Conservation (phyloP, 2,329 filamentous ascomycete species). For the Pseudohalonectria lignicola region DNA sequence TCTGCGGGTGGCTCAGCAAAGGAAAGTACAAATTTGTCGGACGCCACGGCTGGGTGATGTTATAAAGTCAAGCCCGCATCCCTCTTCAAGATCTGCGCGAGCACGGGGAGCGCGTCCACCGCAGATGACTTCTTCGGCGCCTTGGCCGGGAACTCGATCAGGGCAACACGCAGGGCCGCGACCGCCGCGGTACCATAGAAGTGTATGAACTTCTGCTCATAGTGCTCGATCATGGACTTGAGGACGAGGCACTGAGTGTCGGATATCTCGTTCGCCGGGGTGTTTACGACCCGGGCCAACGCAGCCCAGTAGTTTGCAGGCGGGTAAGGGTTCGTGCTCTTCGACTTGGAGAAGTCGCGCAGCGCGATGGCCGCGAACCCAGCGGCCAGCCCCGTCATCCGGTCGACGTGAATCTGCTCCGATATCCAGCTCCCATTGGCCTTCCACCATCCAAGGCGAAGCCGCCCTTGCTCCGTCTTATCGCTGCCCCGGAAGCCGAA, state of each 20-base stretch:
- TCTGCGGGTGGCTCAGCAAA: no score
- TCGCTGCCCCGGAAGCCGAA: conserved; percentile 76
- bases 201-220: conserved; percentile 62
- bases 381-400: conserved; percentile 73
- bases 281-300: conserved; percentile 66
- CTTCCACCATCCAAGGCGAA: conserved; percentile 63
- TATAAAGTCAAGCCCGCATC: conserved; percentile 36
- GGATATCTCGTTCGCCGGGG: conserved; percentile 55
- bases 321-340: conserved; percentile 63
- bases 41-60: no score
- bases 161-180: conserved; percentile 57
- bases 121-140: conserved; percentile 35
- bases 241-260: conserved; percentile 64
- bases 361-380: conserved; percentile 78
- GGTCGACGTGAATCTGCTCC: conserved; percentile 66
- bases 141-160: conserved; percentile 61
- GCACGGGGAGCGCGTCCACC: conserved; percentile 38
- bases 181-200: conserved; percentile 72
- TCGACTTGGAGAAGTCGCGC: conserved; percentile 65
- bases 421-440: conserved; percentile 46
- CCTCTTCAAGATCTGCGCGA: conserved; percentile 38
- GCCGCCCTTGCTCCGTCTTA: conserved; percentile 55
- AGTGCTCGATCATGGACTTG: conserved; percentile 60
- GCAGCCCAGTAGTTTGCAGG: conserved; percentile 75
- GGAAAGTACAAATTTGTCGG: no score